Base-by-base conservation (phyloP, 331 rosid species). In the Rhamnella rubrinervis region DNA sequence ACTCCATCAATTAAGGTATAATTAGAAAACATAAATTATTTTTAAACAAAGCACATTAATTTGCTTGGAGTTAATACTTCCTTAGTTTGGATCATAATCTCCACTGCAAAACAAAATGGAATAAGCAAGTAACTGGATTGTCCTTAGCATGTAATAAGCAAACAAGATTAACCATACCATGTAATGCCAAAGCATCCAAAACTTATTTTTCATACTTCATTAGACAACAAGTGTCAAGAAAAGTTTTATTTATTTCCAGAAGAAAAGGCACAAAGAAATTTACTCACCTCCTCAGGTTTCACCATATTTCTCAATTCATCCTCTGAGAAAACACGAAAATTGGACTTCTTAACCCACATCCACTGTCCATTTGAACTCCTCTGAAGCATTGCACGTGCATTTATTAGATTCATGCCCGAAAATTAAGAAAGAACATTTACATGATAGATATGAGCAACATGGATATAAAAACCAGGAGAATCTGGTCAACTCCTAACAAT, bases 231-330 rank as follows among this genome's bases (percentile, higher is more conserved):
- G 3, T 53, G 7, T 18, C 6, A 6, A 53, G 18, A 17, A 16
- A 71, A 50, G 49, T 25, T 70, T 72, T 55, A 46, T 68, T 26
- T 53, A 63, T 44, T 18, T 65, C 14, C 60, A 19, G 44, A 80
- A 73, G 35, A 31, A 31, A 31, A 31, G 35, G 35, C 35, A 31
- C 35, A 31, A 31, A 31, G 52, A 21, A 59, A 65, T 66, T 46
- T 50, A 83, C 96, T 87, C 73, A 93, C 97, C 85, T 88, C 97
- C 75, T 93, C 98, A 8, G 98, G 95, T 58, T 88, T 84, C 83
- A 93, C 88, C 90, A 88, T 88, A 73, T 90, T 88, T 65, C 92
- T 85, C 82, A 89, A 71, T 77, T 89, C 89, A 66, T 93, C 96
- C 79, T 91, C 96, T 0, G 89, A 81, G 86, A 86, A 85, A 82